Percentiles rank a stretch among this genome's conserved stretches.
phyloP scores from a whole-genome alignment of 1,284 basidiomycete species.

The Moesziomyces antarcticus region DNA sequence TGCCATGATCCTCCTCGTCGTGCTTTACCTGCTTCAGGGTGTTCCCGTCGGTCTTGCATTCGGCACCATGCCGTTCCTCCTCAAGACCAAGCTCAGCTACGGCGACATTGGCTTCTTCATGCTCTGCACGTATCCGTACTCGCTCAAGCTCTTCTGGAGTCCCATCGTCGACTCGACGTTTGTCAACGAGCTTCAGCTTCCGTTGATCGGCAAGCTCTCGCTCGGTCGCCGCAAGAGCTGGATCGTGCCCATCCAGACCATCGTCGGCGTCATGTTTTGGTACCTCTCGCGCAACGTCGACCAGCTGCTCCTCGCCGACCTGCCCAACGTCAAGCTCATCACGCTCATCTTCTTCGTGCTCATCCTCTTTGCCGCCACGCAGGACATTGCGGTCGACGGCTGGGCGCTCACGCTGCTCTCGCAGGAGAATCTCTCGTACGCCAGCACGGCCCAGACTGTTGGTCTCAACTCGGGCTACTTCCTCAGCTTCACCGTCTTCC shows the following conservation, averaged over 20 bases:
- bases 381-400: conserved; percentile 99
- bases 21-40: conserved; percentile 93
- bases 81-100: conserved; percentile 93
- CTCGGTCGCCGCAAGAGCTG: conserved; percentile 94
- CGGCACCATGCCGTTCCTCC: conserved; percentile 94
- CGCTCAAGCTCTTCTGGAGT: conserved; percentile 95
- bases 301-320: conserved; percentile 81
- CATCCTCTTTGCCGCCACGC: conserved; percentile 91
- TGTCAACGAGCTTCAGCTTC: conserved; percentile 72
- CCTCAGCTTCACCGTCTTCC: conserved; percentile 94
- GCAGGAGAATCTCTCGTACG: conserved; percentile 92
- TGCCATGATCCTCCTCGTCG: conserved; percentile 85
- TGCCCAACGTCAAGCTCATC: conserved; percentile 80
- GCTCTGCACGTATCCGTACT: conserved; percentile 94
- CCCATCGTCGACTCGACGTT: conserved; percentile 96
- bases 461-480: conserved; percentile 97
- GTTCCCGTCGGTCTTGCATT: conserved; percentile 82
- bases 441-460: conserved; percentile 97
- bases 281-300: conserved; percentile 85
- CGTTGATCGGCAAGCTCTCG: conserved; percentile 42
- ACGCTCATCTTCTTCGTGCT: conserved; percentile 89
- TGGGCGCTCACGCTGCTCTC: conserved; percentile 98
- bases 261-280: conserved; percentile 88
- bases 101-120: conserved; percentile 95
- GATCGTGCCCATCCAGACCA: conserved; percentile 96